Conservation (phyloP, 495 filamentous ascomycete species). For the Hypoxylon intermedium region DNA sequence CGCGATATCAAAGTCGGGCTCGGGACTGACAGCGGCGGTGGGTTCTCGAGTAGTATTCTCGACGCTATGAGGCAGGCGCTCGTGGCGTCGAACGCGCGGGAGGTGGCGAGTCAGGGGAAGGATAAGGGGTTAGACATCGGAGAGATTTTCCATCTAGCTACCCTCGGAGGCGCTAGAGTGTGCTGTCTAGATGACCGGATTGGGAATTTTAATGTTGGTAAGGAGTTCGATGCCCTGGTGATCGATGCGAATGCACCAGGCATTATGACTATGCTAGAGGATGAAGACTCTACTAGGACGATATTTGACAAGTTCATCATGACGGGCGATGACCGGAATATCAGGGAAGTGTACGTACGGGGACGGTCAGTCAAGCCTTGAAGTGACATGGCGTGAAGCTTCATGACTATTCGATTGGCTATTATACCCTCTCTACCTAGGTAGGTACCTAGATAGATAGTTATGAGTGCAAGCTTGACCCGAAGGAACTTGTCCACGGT, state of each 20-base stretch:
- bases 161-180: slow-evolving; percentile 67
- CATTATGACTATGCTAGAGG: slow-evolving; percentile 61
- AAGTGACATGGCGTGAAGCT: background rate
- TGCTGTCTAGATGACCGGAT: slow-evolving; percentile 62
- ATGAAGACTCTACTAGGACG: slow-evolving; percentile 53
- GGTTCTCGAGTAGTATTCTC: slow-evolving; percentile 64
- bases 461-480: too few relatives aligned
- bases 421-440: too few relatives aligned
- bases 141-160: slow-evolving; percentile 68
- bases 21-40: slow-evolving; percentile 73
- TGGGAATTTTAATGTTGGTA: slow-evolving; percentile 66
- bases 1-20: slow-evolving; percentile 69
- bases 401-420: background rate
- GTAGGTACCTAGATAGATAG: too few relatives aligned
- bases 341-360: slow-evolving; percentile 63
- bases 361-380: slow-evolving; percentile 57
- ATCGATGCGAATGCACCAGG: slow-evolving; percentile 55
- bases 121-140: slow-evolving; percentile 57
- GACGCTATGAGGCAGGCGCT: slow-evolving; percentile 67
- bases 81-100: slow-evolving; percentile 64
- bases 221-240: slow-evolving; percentile 70
- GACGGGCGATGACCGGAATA: slow-evolving; percentile 71
- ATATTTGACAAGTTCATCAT: slow-evolving; percentile 71
- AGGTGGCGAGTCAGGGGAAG: slow-evolving; percentile 55
- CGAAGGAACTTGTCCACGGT: too few relatives aligned